Evolutionary conservation across 225 moss, liverwort and hornwort genomes (phyloP), one percentile per base, ranked within the genome.

Genomic region (Anthoceros angustus): DNA sequence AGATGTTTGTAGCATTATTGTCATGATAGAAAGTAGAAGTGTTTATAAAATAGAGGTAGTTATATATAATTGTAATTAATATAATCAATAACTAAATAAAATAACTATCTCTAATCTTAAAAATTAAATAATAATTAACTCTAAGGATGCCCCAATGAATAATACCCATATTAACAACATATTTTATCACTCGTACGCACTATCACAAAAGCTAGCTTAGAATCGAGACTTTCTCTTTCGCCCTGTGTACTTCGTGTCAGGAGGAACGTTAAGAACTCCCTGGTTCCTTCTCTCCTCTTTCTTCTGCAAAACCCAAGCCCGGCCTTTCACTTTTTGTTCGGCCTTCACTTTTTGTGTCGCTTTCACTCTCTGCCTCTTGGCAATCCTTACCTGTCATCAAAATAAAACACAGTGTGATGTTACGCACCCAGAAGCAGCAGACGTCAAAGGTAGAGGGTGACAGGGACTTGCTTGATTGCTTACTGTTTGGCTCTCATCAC

Each of bases 191-290:
- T n/a, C n/a, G n/a, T n/a, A n/a, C n/a, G n/a, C n/a, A n/a, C n/a
- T 32, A 32, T 1, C 32, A 32, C 32, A 32, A 32, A 32, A 1
- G 32, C 32, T 32, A 32, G 32, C 32, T 32, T 32, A 98, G 25
- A 98, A 98, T 10, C 80, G 82, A 48, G 79, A 62, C 78, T 98
- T 98, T 77, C 95, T 85, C 68, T 98, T 98, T 46, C 92, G 77
- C 41, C 91, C 95, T 23, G 95, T 98, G 12, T 92, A 98, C 69
- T 92, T 92, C 0, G 88, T 86, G 72, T 92, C 95, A 42, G 73
- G 84, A 39, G 95, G 92, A 42, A 98, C 95, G 67, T 92, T 80
- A 16, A 68, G 43, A 11, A 76, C 72, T 5, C 92, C 92, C 18
- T 78, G 70, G 15, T 92, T 80, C 43, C 92, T 69, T 67, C 85